These are phyloP conservation scores for Suillus subalutaceus DNA, from an alignment of 768 basidiomycete genomes.

Conservation along the genomic window DNA sequence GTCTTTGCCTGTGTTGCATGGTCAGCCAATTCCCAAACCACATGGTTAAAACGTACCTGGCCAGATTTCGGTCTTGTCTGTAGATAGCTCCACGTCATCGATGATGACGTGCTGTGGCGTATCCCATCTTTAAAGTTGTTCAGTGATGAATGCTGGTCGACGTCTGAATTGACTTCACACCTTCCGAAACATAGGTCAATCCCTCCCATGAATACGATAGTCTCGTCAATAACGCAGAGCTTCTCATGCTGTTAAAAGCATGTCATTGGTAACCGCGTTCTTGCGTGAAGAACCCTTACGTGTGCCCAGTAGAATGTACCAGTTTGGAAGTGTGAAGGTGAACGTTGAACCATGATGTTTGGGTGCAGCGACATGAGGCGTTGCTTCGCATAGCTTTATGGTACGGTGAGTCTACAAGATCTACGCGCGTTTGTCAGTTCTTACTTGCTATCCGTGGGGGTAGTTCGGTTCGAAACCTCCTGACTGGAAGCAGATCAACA, in stretches of 20 bases:
- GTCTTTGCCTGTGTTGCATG: slow-evolving; percentile 71
- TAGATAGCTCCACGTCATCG: slow-evolving; percentile 74
- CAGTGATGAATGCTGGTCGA: background rate
- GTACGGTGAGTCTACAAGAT: slow-evolving; percentile 13
- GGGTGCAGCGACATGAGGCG: slow-evolving; percentile 76
- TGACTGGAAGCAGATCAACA: slow-evolving; percentile 52
- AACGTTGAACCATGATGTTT: slow-evolving; percentile 95
- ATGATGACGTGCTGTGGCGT: slow-evolving; percentile 90
- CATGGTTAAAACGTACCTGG: slow-evolving; percentile 53
- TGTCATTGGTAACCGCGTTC: slow-evolving; percentile 4
- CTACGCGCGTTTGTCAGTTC: slow-evolving; percentile 24
- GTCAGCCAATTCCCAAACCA: background rate
- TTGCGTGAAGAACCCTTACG: slow-evolving; percentile 47
- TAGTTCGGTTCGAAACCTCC: slow-evolving; percentile 94
- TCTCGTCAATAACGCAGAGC: slow-evolving; percentile 94
- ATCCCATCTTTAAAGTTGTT: slow-evolving; percentile 72
- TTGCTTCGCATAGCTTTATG: slow-evolving; percentile 80
- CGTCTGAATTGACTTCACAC: slow-evolving; percentile 31
- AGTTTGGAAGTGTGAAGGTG: slow-evolving; percentile 96
- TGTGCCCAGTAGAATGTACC: slow-evolving; percentile 99
- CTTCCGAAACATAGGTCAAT: slow-evolving; percentile 93
- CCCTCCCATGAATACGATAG: slow-evolving; percentile 98
- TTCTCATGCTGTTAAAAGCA: slow-evolving; percentile 81
- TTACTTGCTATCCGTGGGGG: slow-evolving; percentile 91
- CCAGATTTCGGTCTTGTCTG: slow-evolving; percentile 78